Conservation (phyloP, 2,329 filamentous ascomycete species). For the Rutstroemia sydowiana region DNA sequence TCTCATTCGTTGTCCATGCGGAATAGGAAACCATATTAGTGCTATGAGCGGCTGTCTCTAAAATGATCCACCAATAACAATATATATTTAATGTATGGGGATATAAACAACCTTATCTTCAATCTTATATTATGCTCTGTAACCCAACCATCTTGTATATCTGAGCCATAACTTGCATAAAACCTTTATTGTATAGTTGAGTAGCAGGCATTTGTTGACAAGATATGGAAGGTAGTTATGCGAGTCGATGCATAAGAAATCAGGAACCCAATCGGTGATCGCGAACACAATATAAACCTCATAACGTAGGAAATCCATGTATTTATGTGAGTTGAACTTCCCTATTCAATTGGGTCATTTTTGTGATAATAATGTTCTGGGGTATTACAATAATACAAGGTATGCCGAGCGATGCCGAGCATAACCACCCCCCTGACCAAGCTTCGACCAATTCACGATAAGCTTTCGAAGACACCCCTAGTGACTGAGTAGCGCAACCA, state of each 20-base stretch:
- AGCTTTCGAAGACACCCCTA: no score
- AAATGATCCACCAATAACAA: conserved; percentile 3
- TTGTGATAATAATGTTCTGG: no score
- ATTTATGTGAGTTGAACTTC: neutral
- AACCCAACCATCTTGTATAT: neutral
- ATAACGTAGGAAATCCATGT: neutral
- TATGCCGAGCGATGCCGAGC: neutral
- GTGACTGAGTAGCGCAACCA: neutral
- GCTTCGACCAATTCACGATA: neutral
- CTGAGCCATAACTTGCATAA: neutral
- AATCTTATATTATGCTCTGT: neutral
- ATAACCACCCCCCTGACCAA: neutral
- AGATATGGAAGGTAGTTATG: neutral
- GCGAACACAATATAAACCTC: neutral
- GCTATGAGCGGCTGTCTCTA: neutral
- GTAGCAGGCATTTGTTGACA: neutral
- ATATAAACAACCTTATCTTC: conserved; percentile 5
- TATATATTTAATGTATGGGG: neutral
- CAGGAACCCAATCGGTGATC: neutral
- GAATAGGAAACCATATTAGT: neutral
- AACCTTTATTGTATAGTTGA: neutral
- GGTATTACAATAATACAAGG: neutral
- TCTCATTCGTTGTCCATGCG: neutral
- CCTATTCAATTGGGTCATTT: neutral
- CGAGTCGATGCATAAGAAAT: neutral